These are phyloP conservation scores for Saitozyma sp. DNA, from an alignment of 768 basidiomycete genomes.

Conservation along the genomic window DNA sequence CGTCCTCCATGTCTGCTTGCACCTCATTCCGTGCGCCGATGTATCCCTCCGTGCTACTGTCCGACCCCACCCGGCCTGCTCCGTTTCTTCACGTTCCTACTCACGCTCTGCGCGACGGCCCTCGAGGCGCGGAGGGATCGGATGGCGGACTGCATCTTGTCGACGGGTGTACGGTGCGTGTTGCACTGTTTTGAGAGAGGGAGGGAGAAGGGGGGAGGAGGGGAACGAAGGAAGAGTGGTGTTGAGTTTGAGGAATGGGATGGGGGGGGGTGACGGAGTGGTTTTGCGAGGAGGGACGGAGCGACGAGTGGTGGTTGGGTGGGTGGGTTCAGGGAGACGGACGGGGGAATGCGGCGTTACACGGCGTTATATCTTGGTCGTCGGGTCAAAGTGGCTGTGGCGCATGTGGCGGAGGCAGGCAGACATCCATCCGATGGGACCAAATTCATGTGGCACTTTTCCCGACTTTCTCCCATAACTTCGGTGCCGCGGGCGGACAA, in stretches of 20 bases:
- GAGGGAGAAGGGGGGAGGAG: slow-evolving; percentile 12
- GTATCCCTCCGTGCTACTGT: neutral
- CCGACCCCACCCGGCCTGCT: neutral
- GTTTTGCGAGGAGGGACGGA: neutral
- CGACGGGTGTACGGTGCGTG: slow-evolving; percentile 1
- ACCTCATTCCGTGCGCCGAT: neutral
- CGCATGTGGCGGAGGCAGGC: too few relatives aligned
- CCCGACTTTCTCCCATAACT: neutral
- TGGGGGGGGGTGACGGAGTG: slow-evolving; percentile 17
- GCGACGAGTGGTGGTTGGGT: slow-evolving; percentile 15
- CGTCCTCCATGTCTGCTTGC: neutral
- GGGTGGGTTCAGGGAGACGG: slow-evolving; percentile 23
- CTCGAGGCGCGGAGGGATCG: slow-evolving; percentile 45
- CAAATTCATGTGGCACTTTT: slow-evolving; percentile 20
- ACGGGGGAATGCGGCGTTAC: neutral
- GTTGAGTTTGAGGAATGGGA: slow-evolving; percentile 11
- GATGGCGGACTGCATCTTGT: slow-evolving; percentile 51
- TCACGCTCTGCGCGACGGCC: slow-evolving; percentile 39
- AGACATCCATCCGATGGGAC: neutral
- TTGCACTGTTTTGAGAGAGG: slow-evolving; percentile 15
- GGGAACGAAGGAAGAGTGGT: slow-evolving; percentile 14
- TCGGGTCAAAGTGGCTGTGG: too few relatives aligned
- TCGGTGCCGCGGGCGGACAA: neutral
- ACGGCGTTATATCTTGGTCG: slow-evolving; percentile 20
- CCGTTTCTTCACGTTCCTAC: slow-evolving; percentile 15